phyloP scores from a whole-genome alignment of 202 grass and related monocot genomes.

The Panicum hallii region DNA sequence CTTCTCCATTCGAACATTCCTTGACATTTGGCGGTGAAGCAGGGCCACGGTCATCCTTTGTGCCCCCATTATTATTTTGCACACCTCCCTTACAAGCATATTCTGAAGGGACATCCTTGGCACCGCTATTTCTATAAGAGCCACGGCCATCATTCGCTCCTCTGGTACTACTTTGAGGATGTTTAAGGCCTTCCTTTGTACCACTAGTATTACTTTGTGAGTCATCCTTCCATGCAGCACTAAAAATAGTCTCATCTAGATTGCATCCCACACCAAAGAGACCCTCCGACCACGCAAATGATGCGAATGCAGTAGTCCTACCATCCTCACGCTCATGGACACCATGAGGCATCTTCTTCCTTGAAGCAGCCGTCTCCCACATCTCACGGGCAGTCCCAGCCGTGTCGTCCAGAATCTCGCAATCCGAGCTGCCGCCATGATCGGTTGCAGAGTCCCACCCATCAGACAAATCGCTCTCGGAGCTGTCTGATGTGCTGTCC shows the following conservation, averaged over 20 bases:
- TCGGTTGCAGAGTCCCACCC: conserved; percentile 39
- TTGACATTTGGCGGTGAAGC: conserved; percentile 22
- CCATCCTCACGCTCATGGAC: conserved; percentile 19
- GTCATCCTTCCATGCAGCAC: not conserved
- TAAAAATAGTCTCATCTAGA: conserved; percentile 18
- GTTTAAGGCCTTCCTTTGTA: conserved; percentile 1
- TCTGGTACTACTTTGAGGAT: not conserved
- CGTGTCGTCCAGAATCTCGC: conserved; percentile 71
- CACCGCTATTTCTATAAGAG: conserved; percentile 13
- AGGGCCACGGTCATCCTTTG: conserved; percentile 16
- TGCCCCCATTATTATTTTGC: conserved; percentile 11
- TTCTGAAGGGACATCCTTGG: conserved; percentile 3
- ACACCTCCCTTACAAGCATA: not conserved
- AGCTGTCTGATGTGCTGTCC: conserved; percentile 53
- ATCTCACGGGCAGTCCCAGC: conserved; percentile 59
- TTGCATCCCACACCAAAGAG: not conserved
- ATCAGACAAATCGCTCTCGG: conserved; percentile 45
- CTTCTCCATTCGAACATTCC: not conserved
- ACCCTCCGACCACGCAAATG: conserved; percentile 43
- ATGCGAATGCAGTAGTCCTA: conserved; percentile 45
- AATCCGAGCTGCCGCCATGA: conserved; percentile 57
- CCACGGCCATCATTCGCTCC: conserved; percentile 18
- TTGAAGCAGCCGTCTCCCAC: conserved; percentile 88
- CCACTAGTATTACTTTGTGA: not conserved
- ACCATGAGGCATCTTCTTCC: conserved; percentile 41